Percentiles rank a stretch among this genome's conserved stretches.
Conservation (phyloP, 768 basidiomycete genomes). For the Boletus patriciae region DNA sequence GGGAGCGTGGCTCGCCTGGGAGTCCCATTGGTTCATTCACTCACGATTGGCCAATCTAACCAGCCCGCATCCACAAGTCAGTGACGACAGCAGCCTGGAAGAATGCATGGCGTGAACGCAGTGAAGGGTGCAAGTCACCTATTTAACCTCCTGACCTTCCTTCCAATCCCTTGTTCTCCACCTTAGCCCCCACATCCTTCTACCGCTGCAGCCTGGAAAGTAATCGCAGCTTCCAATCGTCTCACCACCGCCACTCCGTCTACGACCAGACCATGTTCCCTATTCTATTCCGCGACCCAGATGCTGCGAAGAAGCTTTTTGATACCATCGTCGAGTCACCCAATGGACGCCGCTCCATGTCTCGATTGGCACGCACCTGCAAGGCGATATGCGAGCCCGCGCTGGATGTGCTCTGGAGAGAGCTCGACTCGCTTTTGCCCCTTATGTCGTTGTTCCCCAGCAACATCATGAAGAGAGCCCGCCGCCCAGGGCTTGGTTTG, state of each 20-base stretch:
- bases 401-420: constrained; percentile 72
- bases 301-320: constrained; percentile 52
- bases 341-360: constrained; percentile 64
- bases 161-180: constrained; percentile 40
- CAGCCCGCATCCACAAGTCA: constrained; percentile 35
- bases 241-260: constrained; percentile 43
- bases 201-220: constrained; percentile 31
- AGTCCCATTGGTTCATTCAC: constrained; percentile 17
- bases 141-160: constrained; percentile 33
- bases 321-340: constrained; percentile 56
- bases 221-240: constrained; percentile 27
- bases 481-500: constrained; percentile 73
- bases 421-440: constrained; percentile 72
- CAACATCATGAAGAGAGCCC: constrained; percentile 64
- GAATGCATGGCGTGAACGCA: constrained; percentile 46
- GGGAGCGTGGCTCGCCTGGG: constrained; percentile 28
- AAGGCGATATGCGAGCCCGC: constrained; percentile 70
- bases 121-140: constrained; percentile 40
- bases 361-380: constrained; percentile 74
- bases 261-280: constrained; percentile 54
- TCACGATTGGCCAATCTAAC: constrained; percentile 26
- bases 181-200: constrained; percentile 34
- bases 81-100: constrained; percentile 25
- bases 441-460: constrained; percentile 71
- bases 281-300: constrained; percentile 60